phyloP scores from a whole-genome alignment of 345 rosid genomes.

The Boechera divaricarpa region DNA sequence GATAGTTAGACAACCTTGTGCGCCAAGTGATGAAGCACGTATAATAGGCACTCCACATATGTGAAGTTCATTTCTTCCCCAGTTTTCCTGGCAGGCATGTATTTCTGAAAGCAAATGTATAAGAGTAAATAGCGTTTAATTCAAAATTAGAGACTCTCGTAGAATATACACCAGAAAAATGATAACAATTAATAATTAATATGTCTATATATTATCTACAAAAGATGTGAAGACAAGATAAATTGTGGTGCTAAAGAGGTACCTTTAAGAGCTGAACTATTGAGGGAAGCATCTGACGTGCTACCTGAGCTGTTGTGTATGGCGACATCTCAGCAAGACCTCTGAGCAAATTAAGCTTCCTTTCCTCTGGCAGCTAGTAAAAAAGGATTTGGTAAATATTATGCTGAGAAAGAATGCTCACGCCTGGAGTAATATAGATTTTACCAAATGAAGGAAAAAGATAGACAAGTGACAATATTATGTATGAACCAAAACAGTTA shows the following conservation, averaged over 20 bases:
- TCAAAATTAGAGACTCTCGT: neutral
- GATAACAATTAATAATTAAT: neutral
- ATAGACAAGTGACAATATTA: conserved; percentile 4
- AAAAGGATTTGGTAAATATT: conserved; percentile 14
- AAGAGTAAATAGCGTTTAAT: neutral
- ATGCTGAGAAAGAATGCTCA: neutral
- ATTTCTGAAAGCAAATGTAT: conserved; percentile 58
- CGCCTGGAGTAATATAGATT: neutral
- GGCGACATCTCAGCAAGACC: conserved; percentile 88
- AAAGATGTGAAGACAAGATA: conserved; percentile 14
- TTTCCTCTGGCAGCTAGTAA: conserved; percentile 82
- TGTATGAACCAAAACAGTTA: neutral
- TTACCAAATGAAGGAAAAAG: conserved; percentile 12
- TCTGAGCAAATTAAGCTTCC: conserved; percentile 85
- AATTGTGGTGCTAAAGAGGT: neutral
- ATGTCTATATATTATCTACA: neutral
- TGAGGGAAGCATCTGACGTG: conserved; percentile 85
- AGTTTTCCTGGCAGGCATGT: conserved; percentile 85
- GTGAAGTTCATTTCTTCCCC: conserved; percentile 89
- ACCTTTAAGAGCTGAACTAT: conserved; percentile 85
- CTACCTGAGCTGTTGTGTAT: conserved; percentile 73
- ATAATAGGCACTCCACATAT: conserved; percentile 83
- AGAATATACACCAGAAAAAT: conserved; percentile 9
- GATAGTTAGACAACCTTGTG: conserved; percentile 64
- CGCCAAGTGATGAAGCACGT: conserved; percentile 80